Evolutionary conservation across 2,329 filamentous ascomycete species (phyloP), one percentile per base, ranked within the genome.

Genomic region (Alternaria atra): DNA sequence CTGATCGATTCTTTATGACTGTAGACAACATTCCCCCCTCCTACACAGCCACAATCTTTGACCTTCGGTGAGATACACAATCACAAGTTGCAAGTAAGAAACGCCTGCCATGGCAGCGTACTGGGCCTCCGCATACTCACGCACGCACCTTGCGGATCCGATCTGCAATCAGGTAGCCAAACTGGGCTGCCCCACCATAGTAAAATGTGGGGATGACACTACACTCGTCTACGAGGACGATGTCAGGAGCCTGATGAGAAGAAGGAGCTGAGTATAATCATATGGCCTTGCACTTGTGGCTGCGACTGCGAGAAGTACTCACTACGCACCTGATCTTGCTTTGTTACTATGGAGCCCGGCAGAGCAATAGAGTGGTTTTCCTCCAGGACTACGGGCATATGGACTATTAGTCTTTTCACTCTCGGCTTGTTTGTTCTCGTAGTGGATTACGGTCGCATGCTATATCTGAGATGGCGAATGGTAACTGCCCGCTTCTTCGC

Each of bases 401-500:
- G 39, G 47, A 29, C 47, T 30, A 29, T 35, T 10, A 23, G 1
- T 17, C 23, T 52, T 8, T 1, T 52, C 13, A 12, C 25, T 0
- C 2, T 27, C 6, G 55, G 30, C 13, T 72, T 67, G 37, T 40
- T 75, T 9, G 61, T 63, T 8, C 46, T 74, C 2, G 62, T 68
- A 3, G 27, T 76, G 10, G 84, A 86, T 66, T 86, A 85, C 69
- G 73, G 67, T 6, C 79, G 80, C 64, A 85, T 85, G 83, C 71
- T 86, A 39, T 81, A 80, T 62, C 70, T 84, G 69, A 74, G 83
- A 47, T 80, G 77, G 2, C 82, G 80, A 60, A 82, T 85, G 79
- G 81, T 82, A 51, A 12, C 5, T 29, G n/a, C 43, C 9, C 12
- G 54, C 40, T 7, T 5, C 47, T 7, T 7, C 25, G 27, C 46